phyloP scores from a whole-genome alignment of 2,329 filamentous ascomycete genomes.

The Ophiobolus disseminans region DNA sequence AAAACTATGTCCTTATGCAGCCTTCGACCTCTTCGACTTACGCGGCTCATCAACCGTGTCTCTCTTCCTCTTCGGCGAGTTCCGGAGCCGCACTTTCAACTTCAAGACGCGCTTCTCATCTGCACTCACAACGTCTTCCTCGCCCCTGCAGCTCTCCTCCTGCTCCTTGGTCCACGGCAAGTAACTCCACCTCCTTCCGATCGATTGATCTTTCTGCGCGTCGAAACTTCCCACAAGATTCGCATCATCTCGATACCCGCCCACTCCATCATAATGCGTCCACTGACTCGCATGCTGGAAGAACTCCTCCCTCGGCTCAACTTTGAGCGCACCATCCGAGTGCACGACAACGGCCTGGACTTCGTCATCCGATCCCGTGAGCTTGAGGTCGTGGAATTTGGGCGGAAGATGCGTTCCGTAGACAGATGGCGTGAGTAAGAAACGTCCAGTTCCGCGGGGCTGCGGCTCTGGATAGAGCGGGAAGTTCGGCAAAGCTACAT shows the following conservation, averaged over 20 bases:
- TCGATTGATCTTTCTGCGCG: slow-evolving; percentile 10
- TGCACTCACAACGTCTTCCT: too few relatives aligned
- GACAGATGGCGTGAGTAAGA: slow-evolving; percentile 18
- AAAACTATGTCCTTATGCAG: too few relatives aligned
- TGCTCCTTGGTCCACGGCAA: slow-evolving; percentile 40
- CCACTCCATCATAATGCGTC: slow-evolving; percentile 12
- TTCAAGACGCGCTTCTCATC: too few relatives aligned
- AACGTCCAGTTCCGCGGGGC: slow-evolving; percentile 12
- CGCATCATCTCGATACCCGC: slow-evolving; percentile 7
- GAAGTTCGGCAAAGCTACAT: slow-evolving; percentile 20
- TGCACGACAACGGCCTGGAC: slow-evolving; percentile 26
- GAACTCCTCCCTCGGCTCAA: slow-evolving; percentile 12
- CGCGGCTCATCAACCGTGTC: too few relatives aligned
- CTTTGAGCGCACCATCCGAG: slow-evolving; percentile 19
- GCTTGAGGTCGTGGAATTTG: slow-evolving; percentile 18
- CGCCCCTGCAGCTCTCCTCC: slow-evolving; percentile 29
- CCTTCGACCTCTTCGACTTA: too few relatives aligned
- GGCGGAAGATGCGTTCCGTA: slow-evolving; percentile 24
- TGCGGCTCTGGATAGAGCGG: slow-evolving; percentile 39
- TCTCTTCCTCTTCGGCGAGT: too few relatives aligned
- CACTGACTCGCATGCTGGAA: slow-evolving; percentile 11
- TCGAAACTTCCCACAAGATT: slow-evolving; percentile 1
- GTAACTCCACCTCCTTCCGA: slow-evolving; percentile 31
- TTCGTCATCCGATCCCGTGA: neutral
- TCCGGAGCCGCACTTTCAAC: too few relatives aligned